Evolutionary conservation across 176 grass and related monocot genomes (phyloP).

Genomic region (Aegilops tauschii): DNA sequence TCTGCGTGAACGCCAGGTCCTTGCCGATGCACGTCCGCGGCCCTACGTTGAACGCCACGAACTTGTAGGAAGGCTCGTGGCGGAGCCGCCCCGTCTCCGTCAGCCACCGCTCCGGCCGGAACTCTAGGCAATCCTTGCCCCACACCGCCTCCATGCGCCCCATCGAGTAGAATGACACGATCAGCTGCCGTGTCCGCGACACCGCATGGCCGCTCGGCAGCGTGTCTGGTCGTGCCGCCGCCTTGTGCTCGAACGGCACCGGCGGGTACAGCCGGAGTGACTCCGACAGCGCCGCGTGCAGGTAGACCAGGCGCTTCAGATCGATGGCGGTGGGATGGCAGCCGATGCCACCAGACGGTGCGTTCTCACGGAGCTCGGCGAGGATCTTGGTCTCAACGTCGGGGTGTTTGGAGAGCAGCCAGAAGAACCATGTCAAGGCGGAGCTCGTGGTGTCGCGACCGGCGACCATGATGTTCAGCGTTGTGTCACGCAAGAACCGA

Average conservation of each 20-base stretch:
- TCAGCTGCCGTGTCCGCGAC: too few species aligned
- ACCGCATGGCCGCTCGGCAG: too few species aligned
- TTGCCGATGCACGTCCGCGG: too few species aligned
- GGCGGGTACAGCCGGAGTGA: constrained; percentile 69
- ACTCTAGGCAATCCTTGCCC: constrained; percentile 82
- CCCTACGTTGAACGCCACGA: too few species aligned
- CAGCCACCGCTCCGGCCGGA: constrained; percentile 76
- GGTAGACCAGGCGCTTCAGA: too few species aligned
- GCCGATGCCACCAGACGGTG: neutral
- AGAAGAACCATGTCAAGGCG: constrained; percentile 79
- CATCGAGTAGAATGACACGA: too few species aligned
- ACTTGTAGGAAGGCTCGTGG: constrained; percentile 37
- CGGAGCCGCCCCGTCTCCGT: constrained; percentile 32
- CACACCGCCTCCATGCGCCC: constrained; percentile 66
- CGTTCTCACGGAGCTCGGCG: constrained; percentile 36
- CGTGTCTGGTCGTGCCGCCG: too few species aligned
- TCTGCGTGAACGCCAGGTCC: too few species aligned
- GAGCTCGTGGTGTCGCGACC: constrained; percentile 69
- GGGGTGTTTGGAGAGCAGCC: constrained; percentile 58
- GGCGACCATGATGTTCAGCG: constrained; percentile 70
- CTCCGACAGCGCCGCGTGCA: constrained; percentile 22
- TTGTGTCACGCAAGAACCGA: constrained; percentile 65
- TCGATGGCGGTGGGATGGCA: too few species aligned
- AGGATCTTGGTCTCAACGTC: constrained; percentile 54
- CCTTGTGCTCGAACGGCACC: constrained; percentile 75